These are phyloP conservation scores for Royoungia palumana DNA, from an alignment of 768 basidiomycete genomes.

Conservation along the genomic window DNA sequence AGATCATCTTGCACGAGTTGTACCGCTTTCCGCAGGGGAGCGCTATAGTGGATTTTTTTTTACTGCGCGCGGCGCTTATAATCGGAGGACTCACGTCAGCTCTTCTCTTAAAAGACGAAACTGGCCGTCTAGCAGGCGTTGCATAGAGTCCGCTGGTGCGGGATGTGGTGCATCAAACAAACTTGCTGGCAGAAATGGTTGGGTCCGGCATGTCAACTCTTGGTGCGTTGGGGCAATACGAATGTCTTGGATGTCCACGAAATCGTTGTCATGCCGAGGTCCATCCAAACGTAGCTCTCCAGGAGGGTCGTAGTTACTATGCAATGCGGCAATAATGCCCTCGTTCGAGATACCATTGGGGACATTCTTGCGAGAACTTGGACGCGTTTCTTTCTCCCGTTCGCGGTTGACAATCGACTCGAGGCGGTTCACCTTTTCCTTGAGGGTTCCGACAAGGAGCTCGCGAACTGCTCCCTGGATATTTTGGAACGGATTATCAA, in stretches of 20 bases:
- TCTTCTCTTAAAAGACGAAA: slow-evolving; percentile 76
- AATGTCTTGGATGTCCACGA: slow-evolving; percentile 51
- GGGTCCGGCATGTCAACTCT: slow-evolving; percentile 49
- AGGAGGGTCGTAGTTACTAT: slow-evolving; percentile 50
- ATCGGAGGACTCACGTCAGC: slow-evolving; percentile 45
- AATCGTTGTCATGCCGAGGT: slow-evolving; percentile 69
- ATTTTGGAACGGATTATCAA: slow-evolving; percentile 42
- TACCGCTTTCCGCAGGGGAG: slow-evolving; percentile 50
- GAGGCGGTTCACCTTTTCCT: slow-evolving; percentile 32
- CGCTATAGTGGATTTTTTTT: slow-evolving; percentile 35
- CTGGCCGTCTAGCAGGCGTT: slow-evolving; percentile 66
- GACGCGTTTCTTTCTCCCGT: slow-evolving; percentile 33
- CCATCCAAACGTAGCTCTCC: slow-evolving; percentile 48
- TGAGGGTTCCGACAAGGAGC: slow-evolving; percentile 33
- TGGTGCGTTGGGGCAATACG: slow-evolving; percentile 67
- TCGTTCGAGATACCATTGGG: slow-evolving; percentile 17
- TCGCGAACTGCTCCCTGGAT: slow-evolving; percentile 31
- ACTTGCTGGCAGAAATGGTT: slow-evolving; percentile 62
- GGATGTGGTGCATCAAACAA: slow-evolving; percentile 61
- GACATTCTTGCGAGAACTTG: slow-evolving; percentile 7
- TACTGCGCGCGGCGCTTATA: background rate
- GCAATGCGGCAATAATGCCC: slow-evolving; percentile 39
- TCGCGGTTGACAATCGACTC: slow-evolving; percentile 52
- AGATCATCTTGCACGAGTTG: slow-evolving; percentile 50
- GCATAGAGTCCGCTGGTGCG: slow-evolving; percentile 54